These are phyloP conservation scores for Phoma sp. DNA, from an alignment of 2,329 filamentous ascomycete species.

Conservation along the genomic window DNA sequence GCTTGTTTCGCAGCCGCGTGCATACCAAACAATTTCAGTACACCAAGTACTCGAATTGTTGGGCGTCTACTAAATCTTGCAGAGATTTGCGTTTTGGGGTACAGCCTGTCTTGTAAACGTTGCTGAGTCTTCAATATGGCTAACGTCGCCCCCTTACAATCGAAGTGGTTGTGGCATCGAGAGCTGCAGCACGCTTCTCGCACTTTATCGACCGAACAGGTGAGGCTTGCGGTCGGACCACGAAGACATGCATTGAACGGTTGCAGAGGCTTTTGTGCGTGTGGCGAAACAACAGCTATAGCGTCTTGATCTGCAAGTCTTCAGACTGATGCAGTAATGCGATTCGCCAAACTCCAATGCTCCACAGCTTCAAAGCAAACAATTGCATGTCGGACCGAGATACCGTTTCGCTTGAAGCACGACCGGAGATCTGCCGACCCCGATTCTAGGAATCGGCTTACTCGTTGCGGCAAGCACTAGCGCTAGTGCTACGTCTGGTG, in stretches of 20 bases:
- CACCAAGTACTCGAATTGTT: no score
- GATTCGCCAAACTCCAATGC: background rate
- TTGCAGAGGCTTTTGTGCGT: background rate
- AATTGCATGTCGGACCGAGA: conserved; percentile 18
- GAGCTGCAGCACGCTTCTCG: conserved; percentile 1
- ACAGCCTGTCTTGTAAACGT: no score
- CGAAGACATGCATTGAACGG: background rate
- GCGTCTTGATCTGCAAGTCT: background rate
- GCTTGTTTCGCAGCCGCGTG: no score
- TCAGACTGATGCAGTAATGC: background rate
- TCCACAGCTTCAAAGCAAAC: background rate
- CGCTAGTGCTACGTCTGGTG: background rate
- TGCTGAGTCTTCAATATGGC: no score
- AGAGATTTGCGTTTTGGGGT: no score
- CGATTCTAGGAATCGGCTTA: background rate
- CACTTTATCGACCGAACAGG: conserved; percentile 9
- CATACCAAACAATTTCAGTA: no score
- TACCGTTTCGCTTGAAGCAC: background rate
- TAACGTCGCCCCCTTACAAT: no score
- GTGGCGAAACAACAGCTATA: no score
- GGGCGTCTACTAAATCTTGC: no score
- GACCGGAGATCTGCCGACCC: conserved; percentile 9
- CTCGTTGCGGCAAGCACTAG: conserved; percentile 7
- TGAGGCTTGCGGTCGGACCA: conserved; percentile 1
- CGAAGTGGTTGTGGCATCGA: background rate